phyloP scores from a whole-genome alignment of 441 rosid species.

The Syzygium syzygioides region DNA sequence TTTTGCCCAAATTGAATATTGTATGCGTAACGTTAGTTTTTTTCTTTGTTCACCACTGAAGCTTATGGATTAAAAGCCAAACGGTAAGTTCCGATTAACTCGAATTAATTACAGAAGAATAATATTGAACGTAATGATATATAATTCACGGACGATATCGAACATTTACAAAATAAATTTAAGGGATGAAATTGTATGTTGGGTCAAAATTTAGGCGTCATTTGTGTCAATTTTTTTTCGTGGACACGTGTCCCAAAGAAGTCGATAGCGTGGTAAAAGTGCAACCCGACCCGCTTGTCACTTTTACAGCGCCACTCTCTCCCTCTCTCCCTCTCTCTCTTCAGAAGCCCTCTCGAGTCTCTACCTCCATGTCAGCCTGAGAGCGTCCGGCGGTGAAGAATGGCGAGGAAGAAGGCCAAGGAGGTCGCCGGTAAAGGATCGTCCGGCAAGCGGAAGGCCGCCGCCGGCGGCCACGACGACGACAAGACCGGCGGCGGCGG shows the following conservation, averaged over 20 bases:
- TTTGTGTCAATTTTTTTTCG: background rate
- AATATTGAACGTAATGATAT: too few species aligned
- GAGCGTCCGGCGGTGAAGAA: background rate
- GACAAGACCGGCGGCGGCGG: constrained; percentile 33
- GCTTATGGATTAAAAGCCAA: too few species aligned
- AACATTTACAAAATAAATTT: too few species aligned
- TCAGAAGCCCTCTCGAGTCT: background rate
- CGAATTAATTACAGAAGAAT: too few species aligned
- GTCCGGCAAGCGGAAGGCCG: constrained; percentile 38
- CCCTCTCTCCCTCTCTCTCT: background rate
- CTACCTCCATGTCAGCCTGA: background rate
- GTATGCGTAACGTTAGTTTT: too few species aligned
- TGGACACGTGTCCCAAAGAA: background rate
- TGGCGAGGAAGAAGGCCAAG: constrained; percentile 26
- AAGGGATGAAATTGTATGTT: too few species aligned
- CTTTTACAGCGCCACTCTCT: background rate
- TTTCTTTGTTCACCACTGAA: too few species aligned
- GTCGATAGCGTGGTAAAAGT: background rate
- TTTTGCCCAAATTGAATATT: background rate
- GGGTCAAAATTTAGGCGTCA: fast-evolving
- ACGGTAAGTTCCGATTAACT: background rate
- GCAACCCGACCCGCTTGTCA: background rate
- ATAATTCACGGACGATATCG: too few species aligned
- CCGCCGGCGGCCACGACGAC: constrained; percentile 24
- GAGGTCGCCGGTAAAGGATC: constrained; percentile 24